Evolutionary conservation across 345 rosid genomes (phyloP), one percentile per base, ranked within the genome.

Genomic region (Citrus trifoliata): DNA sequence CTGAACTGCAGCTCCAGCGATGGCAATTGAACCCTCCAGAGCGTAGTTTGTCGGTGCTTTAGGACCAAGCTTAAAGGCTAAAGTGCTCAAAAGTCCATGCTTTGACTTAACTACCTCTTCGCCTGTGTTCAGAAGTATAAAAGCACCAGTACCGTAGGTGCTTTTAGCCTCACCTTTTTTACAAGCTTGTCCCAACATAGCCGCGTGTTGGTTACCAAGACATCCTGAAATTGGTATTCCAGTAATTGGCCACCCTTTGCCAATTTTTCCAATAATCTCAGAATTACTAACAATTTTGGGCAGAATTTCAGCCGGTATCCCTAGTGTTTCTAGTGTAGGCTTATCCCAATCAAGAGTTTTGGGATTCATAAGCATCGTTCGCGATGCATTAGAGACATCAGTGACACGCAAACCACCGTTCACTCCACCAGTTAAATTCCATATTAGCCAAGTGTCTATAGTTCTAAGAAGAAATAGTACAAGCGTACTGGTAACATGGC

Each of bases 1-100:
- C 83, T 96, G 98, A 53, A 96, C 97, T 42, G 97, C 97, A 80
- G 99, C 97, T 75, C 99, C 99, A 2, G 98, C 97, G 60, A 96
- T 94, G 4, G 99, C 98, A 77, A 96, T 96, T 0, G 97, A 96
- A 16, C 99, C 99, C 78, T 96, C 99, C 2, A 96, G 78, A 6
- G 99, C 98, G 72, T 96, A 94, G 84, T 96, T 92, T 3, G 94
- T 79, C 3, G 88, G 87, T 7, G 97, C 97, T 71, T 87, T 78
- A 10, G 97, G 91, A 16, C 98, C 99, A 67, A 96, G 97, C 91
- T 96, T 96, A 81, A 83, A 94, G 4, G 99, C 90, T 14, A 96
- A n/a, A 3, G 99, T 96, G 79, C 91, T 91, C 33, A 96, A 77
- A 63, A 96, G 97, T 4, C 99, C 98, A 28, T 96, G 96, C 21